Base-by-base conservation (phyloP, 169 alveolate genomes). In the Eimeria maxima region DNA sequence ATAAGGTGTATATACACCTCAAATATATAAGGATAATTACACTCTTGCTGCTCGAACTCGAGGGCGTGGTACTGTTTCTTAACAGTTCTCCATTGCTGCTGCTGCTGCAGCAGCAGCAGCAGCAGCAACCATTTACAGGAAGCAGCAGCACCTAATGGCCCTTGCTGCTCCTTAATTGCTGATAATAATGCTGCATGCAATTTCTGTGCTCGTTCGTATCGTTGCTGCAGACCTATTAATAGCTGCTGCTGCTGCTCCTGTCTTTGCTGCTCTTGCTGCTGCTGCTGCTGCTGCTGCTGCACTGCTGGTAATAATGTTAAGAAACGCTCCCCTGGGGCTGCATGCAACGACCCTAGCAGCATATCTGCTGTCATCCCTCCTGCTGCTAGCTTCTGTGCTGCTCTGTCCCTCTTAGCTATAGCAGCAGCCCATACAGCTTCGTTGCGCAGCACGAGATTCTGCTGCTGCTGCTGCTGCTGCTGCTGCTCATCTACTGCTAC, bases 1-100 rank as follows among this genome's bases (percentile, higher is more conserved):
- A 90, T 78, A 47, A 90, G 95, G 89, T 90, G 95, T 27, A 90
- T 53, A 47, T 90, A 90, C 76, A 90, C 95, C 88, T 90, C 95
- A 55, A 71, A n/a, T 44, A 42, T 27, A 53, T 90, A 90, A 53
- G 95, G 95, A 53, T 90, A 90, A 71, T 80, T 90, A n/a, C 81
- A 73, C 76, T 90, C 95, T 33, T 29, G 29, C 88, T 24, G 74
- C 53, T 78, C 81, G 88, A 90, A 90, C 88, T 90, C 95, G 13
- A 90, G 73, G 74, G 76, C 89, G 42, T 90, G 95, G 74, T 90
- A 90, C 8, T 80, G 71, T 45, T 73, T 67, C 88, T 90, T 90
- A 27, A 53, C 89, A 5, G 78, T 27, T 2, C 24, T 88, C 95
- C 95, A 90, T 44, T 80, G 95, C 86, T 42, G 95, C 73, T 14